These are phyloP conservation scores for Aspergillus sclerotiicarbonarius DNA, from an alignment of 495 filamentous ascomycete genomes.

Conservation along the genomic window DNA sequence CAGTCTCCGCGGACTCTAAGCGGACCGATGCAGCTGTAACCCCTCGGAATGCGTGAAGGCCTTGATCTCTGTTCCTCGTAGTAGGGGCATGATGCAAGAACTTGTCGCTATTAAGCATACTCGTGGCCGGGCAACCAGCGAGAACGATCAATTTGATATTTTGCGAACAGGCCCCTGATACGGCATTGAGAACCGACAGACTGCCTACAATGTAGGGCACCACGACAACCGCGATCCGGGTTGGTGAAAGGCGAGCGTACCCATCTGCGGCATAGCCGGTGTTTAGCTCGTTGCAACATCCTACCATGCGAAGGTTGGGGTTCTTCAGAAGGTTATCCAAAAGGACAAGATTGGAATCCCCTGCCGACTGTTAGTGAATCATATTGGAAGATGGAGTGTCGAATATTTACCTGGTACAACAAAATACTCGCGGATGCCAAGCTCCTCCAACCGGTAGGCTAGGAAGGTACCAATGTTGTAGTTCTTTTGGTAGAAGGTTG, in stretches of 20 bases:
- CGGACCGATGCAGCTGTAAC: slow-evolving; percentile 12
- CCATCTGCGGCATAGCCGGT: slow-evolving; percentile 77
- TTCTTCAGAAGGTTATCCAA: slow-evolving; percentile 60
- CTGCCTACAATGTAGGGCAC: slow-evolving; percentile 78
- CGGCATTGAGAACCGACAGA: slow-evolving; percentile 65
- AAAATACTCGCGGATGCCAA: slow-evolving; percentile 12
- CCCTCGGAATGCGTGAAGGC: slow-evolving; percentile 4
- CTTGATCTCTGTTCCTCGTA: slow-evolving; percentile 7
- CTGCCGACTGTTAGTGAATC: slow-evolving; percentile 19
- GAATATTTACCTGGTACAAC: slow-evolving; percentile 11
- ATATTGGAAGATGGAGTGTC: not conserved
- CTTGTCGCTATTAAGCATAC: not conserved
- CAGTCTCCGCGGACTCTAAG: not conserved
- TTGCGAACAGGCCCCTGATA: slow-evolving; percentile 69
- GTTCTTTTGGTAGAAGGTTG: not conserved
- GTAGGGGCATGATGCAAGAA: slow-evolving; percentile 10
- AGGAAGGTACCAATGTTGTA: slow-evolving; percentile 7
- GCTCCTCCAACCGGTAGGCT: slow-evolving; percentile 11
- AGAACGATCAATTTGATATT: slow-evolving; percentile 74
- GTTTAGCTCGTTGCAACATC: slow-evolving; percentile 75
- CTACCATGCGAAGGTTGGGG: slow-evolving; percentile 63
- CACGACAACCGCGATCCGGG: slow-evolving; percentile 65
- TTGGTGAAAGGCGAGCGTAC: slow-evolving; percentile 58
- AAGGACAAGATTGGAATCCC: slow-evolving; percentile 68
- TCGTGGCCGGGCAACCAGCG: slow-evolving; percentile 50